phyloP scores from a whole-genome alignment of 2,329 filamentous ascomycete genomes.

The Paramyrothecium sp. region DNA sequence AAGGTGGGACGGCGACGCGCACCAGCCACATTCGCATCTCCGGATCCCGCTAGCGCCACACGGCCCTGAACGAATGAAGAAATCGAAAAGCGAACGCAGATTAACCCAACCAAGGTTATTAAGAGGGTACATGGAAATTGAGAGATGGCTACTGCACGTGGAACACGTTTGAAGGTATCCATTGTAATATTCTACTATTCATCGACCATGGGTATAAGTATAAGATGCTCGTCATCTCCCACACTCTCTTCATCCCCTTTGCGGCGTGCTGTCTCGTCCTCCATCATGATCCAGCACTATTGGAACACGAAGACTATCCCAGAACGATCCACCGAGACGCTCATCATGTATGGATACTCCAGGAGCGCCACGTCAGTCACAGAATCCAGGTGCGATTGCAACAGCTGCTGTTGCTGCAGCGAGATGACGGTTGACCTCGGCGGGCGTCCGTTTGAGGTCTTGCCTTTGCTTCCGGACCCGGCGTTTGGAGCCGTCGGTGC shows the following conservation, averaged over 20 bases:
- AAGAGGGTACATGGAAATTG: too few relatives aligned
- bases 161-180: too few relatives aligned
- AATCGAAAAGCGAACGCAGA: too few relatives aligned
- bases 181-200: neutral
- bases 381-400: conserved; percentile 84
- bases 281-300: conserved; percentile 24
- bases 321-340: conserved; percentile 83
- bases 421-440: conserved; percentile 82
- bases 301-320: conserved; percentile 85
- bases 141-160: too few relatives aligned
- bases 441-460: conserved; percentile 39
- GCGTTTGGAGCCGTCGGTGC: conserved; percentile 27
- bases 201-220: neutral
- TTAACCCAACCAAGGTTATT: too few relatives aligned
- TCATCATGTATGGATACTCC: conserved; percentile 89
- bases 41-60: conserved; percentile 1
- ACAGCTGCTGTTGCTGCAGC: conserved; percentile 79
- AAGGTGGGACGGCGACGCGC: conserved; percentile 7
- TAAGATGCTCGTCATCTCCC: neutral
- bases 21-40: conserved; percentile 9
- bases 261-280: neutral
- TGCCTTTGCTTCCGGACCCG: conserved; percentile 26
- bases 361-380: conserved; percentile 86
- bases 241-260: conserved; percentile 3
- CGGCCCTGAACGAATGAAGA: too few relatives aligned